A percentile compares a stretch with the other conserved stretches of the same genome.
These are phyloP conservation scores for Talaromyces verruculosus DNA, from an alignment of 2,329 filamentous ascomycete species.

Conservation along the genomic window DNA sequence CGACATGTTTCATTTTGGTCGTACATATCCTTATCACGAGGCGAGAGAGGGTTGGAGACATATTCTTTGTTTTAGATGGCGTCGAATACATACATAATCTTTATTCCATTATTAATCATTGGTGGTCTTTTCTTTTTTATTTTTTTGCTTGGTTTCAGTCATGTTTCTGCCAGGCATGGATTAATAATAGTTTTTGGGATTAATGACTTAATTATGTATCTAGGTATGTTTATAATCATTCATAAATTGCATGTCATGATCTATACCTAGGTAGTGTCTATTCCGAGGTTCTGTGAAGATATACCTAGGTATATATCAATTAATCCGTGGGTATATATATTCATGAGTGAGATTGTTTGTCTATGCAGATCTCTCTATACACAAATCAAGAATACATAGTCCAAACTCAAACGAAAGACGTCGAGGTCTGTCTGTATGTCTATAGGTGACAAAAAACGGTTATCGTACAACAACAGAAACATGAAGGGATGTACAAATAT, in stretches of 20 bases:
- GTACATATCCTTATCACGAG: neutral
- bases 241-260: too few relatives aligned
- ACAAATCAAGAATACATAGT: neutral
- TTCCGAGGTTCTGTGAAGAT: neutral
- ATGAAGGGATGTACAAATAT: neutral
- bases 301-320: neutral
- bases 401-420: neutral
- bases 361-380: neutral
- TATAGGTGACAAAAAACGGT: neutral
- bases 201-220: neutral
- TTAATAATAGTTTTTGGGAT: neutral
- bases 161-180: neutral
- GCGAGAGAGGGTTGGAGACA: neutral
- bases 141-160: neutral
- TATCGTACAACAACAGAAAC: neutral
- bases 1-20: neutral
- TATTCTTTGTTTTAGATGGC: conserved; percentile 2
- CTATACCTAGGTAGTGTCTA: too few relatives aligned
- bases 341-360: neutral
- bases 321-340: too few relatives aligned
- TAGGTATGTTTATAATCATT: neutral
- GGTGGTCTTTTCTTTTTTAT: neutral
- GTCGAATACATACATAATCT: neutral
- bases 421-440: neutral
- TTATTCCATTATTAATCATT: neutral